Evolutionary conservation across 352 stramenopile species (phyloP).

Genomic region (Phytophthora fragariae): DNA sequence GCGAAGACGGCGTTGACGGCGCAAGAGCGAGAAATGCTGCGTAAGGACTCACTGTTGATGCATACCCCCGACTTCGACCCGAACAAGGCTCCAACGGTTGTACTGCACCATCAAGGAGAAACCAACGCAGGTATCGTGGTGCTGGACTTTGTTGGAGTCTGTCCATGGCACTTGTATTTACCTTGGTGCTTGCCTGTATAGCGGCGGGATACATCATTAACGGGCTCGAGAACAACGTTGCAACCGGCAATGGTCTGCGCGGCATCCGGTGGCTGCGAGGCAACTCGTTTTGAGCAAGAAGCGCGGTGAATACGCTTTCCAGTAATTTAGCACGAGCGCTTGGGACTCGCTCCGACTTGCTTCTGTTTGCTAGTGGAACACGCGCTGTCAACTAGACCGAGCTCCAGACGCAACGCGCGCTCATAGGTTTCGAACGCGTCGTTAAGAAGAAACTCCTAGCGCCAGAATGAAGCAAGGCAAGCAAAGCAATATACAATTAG

Average conservation of each 20-base stretch:
- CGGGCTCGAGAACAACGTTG: slow-evolving; percentile 85
- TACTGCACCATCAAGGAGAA: slow-evolving; percentile 81
- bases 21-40: slow-evolving; percentile 50
- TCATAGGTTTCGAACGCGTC: slow-evolving; percentile 69
- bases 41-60: slow-evolving; percentile 68
- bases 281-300: slow-evolving; percentile 65
- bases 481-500: slow-evolving; percentile 26
- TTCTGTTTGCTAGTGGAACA: slow-evolving; percentile 17
- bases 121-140: slow-evolving; percentile 57
- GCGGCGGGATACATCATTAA: slow-evolving; percentile 86
- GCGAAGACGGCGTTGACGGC: slow-evolving; percentile 30
- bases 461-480: slow-evolving; percentile 9
- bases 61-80: slow-evolving; percentile 73
- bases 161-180: slow-evolving; percentile 9
- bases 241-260: slow-evolving; percentile 76
- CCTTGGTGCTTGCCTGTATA: slow-evolving; percentile 15
- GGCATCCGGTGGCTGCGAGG: slow-evolving; percentile 83
- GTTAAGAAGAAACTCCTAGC: slow-evolving; percentile 65
- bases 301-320: neutral
- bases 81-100: slow-evolving; percentile 73
- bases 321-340: slow-evolving; percentile 13
- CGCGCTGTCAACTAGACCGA: slow-evolving; percentile 25
- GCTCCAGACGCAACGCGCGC: slow-evolving; percentile 46
- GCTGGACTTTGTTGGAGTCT: neutral
- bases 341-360: slow-evolving; percentile 17